These are phyloP conservation scores for Asterochloris erici DNA, from an alignment of 139 green algal genomes.

Conservation along the genomic window DNA sequence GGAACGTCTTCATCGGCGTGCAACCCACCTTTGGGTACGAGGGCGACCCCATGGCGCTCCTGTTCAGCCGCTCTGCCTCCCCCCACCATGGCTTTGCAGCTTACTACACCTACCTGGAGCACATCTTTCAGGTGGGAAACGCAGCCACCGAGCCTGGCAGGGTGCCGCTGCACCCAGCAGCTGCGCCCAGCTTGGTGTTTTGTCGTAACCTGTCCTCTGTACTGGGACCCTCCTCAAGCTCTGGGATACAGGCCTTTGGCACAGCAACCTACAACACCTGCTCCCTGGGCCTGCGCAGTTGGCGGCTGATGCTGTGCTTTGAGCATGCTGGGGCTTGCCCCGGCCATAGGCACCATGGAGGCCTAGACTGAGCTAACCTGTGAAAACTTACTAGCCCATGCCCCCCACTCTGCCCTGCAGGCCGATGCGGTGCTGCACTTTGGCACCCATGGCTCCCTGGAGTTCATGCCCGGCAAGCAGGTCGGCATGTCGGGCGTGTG, in stretches of 20 bases:
- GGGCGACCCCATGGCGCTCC: conserved; percentile 98
- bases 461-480: conserved; percentile 99
- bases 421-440: conserved; percentile 99
- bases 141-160: no score
- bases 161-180: no score
- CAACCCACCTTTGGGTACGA: conserved; percentile 99
- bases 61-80: conserved; percentile 90
- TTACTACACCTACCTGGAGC: conserved; percentile 99
- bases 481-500: conserved; percentile 96
- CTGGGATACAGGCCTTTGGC: no score
- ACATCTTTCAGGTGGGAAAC: conserved; percentile 73
- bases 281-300: no score
- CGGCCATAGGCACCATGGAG: no score
- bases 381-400: neutral
- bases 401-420: conserved; percentile 7
- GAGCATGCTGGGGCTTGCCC: no score
- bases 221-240: no score
- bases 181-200: no score
- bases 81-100: conserved; percentile 99
- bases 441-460: conserved; percentile 97
- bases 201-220: no score
- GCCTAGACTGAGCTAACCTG: no score
- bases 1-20: conserved; percentile 99
- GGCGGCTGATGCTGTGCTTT: no score
- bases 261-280: no score